These are phyloP conservation scores for Pachyrhizus erosus DNA, from an alignment of 306 rosid species.

Conservation along the genomic window DNA sequence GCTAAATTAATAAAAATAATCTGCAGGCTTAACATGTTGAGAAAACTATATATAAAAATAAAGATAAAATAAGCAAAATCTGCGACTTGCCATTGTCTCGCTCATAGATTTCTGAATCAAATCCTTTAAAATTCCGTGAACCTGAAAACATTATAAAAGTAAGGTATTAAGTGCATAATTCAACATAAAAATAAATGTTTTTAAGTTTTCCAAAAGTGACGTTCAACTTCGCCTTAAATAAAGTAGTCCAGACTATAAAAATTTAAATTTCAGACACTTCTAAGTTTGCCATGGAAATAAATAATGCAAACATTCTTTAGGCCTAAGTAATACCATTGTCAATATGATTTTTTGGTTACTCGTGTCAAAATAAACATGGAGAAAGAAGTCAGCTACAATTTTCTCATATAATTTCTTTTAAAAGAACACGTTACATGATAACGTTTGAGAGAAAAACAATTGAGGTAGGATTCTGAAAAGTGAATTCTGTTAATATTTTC, in stretches of 20 bases:
- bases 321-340: not conserved
- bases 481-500: too few species aligned
- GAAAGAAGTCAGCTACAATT: slow-evolving; percentile 17
- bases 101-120: slow-evolving; percentile 80
- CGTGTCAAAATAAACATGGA: not conserved
- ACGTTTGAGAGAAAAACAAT: too few species aligned
- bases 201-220: slow-evolving; percentile 10
- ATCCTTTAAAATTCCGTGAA: slow-evolving; percentile 87
- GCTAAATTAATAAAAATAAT: slow-evolving; percentile 15
- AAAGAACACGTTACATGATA: too few species aligned
- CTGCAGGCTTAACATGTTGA: slow-evolving; percentile 29
- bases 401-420: not conserved
- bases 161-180: slow-evolving; percentile 20
- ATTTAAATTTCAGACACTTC: not conserved
- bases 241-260: not conserved
- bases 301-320: slow-evolving; percentile 18
- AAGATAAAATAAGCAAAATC: slow-evolving; percentile 11
- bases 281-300: slow-evolving; percentile 26
- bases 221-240: slow-evolving; percentile 14
- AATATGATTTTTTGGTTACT: slow-evolving; percentile 9
- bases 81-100: slow-evolving; percentile 77
- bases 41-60: not conserved
- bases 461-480: too few species aligned
- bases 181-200: not conserved
- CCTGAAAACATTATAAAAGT: slow-evolving; percentile 59